Evolutionary conservation across 2,329 filamentous ascomycete species (phyloP), one percentile per base, ranked within the genome.

Genomic region (Colletotrichum sp.): DNA sequence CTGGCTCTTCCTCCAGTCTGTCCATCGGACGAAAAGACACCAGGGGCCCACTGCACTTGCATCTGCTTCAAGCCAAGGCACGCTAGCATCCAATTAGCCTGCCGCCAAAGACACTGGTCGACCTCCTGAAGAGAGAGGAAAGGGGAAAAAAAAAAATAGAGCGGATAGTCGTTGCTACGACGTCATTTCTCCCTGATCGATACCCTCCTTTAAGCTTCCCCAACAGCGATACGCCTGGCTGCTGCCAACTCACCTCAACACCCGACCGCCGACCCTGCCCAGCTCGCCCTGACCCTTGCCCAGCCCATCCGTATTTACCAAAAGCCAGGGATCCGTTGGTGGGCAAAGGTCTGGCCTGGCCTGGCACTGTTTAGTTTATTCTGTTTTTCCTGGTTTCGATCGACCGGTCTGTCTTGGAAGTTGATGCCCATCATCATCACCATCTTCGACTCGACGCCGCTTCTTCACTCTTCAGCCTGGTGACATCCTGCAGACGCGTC

Each of bases 121-220:
- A 44, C 59, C 1, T 62, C 48, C 34, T 34, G 30, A n/a, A 52
- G 39, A 48, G n/a, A 3, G 44, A 48, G 44, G 44, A 48, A 48
- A 28, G 28, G 28, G 28, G 5, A 10, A 22, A 52, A 52, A 28
- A 10, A 6, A 32, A 44, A 30, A 32, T 39, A 68, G 24, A 64
- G 66, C 30, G 12, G 30, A 30, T 44, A 26, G 24, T 68, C 66
- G 52, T 72, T 75, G 72, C 68, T 72, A 72, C 68, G 69, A 75
- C 72, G 72, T 75, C 72, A 75, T 75, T 48, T 24, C 55, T 72
- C 39, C 69, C 55, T 68, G 55, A n/a, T 44, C 28, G 69, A 63
- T 52, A 44, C 69, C 72, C 60, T 71, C 69, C 57, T 73, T 34
- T 13, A 73, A 75, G 69, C 70, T 39, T 55, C 22, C 63, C 30